A percentile compares a stretch with the other conserved stretches of the same genome.
phyloP scores from a whole-genome alignment of 2,329 filamentous ascomycete genomes.

The Orbilia blumenaviensis region DNA sequence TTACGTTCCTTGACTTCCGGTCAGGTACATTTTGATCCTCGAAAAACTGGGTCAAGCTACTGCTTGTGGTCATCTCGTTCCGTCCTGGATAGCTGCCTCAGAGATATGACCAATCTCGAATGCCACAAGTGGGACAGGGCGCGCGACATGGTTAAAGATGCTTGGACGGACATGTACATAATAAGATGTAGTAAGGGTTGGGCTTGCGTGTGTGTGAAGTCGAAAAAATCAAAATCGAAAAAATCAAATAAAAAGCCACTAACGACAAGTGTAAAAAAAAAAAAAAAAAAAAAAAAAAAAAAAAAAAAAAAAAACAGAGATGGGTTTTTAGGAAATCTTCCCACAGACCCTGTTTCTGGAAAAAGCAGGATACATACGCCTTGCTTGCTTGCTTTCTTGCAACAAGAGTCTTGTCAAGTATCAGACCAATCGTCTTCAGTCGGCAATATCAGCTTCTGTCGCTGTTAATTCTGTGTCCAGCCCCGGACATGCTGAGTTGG shows the following conservation, averaged over 20 bases:
- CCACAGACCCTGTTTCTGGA: conserved; percentile 49
- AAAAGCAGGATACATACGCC: conserved; percentile 17
- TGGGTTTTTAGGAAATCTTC: conserved; percentile 10
- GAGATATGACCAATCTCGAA: conserved; percentile 49
- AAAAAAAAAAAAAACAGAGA: too few relatives aligned
- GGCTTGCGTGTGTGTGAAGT: conserved; percentile 19
- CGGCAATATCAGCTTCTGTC: conserved; percentile 39
- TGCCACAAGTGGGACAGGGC: conserved; percentile 41
- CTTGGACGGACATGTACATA: conserved; percentile 42
- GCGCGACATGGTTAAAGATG: conserved; percentile 30
- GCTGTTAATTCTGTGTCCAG: conserved; percentile 27
- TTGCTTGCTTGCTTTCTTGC: too few relatives aligned
- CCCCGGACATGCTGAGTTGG: conserved; percentile 49
- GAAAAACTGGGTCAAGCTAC: conserved; percentile 38
- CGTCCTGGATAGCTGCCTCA: conserved; percentile 49
- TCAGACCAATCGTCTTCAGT: conserved; percentile 43
- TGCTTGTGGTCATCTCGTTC: conserved; percentile 44
- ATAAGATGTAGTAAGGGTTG: conserved; percentile 45
- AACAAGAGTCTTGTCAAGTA: conserved; percentile 22
- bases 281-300: too few relatives aligned
- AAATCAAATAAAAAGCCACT: conserved; percentile 27
- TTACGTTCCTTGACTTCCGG: conserved; percentile 45
- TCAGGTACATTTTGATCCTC: conserved; percentile 34
- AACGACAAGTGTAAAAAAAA: conserved; percentile 16
- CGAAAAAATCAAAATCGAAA: neutral